Percentiles rank a stretch among this genome's conserved stretches.
phyloP scores from a whole-genome alignment of 2,329 filamentous ascomycete species.

The Macrophomina pseudophaseolina region DNA sequence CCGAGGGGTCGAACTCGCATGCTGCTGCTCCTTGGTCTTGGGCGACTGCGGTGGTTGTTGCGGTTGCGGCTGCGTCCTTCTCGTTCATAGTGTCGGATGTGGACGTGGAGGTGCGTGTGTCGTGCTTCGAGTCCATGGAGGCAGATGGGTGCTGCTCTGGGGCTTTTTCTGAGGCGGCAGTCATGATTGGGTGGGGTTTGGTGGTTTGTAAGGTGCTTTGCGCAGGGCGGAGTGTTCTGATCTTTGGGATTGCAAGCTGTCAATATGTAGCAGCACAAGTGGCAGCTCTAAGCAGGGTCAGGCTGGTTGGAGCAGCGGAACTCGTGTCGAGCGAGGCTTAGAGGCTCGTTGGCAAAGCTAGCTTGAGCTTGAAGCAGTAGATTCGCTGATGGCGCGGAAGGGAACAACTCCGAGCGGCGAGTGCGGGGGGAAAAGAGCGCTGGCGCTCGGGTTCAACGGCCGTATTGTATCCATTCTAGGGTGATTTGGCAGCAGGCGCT shows the following conservation, averaged over 20 bases:
- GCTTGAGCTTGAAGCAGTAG: slow-evolving; percentile 14
- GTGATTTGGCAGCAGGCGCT: slow-evolving; percentile 9
- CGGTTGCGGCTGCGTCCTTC: not conserved
- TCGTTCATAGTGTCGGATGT: not conserved
- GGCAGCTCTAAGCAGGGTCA: not conserved
- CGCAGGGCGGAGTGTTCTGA: not conserved
- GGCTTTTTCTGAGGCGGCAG: not conserved
- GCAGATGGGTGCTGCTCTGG: not conserved
- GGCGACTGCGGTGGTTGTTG: not conserved
- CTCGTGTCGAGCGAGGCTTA: slow-evolving; percentile 18
- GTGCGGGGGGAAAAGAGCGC: not conserved
- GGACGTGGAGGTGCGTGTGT: not conserved
- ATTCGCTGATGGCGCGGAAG: slow-evolving; percentile 22
- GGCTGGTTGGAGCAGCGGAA: not conserved
- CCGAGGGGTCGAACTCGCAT: slow-evolving; percentile 32
- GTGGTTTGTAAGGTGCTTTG: not conserved
- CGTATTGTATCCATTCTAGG: slow-evolving; percentile 3
- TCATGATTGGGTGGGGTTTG: not conserved
- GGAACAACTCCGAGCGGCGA: slow-evolving; percentile 6
- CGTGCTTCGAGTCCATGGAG: not conserved
- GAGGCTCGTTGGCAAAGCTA: slow-evolving; percentile 7
- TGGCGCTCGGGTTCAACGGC: slow-evolving; percentile 8
- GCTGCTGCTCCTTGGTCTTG: not conserved
- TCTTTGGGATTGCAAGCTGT: not conserved
- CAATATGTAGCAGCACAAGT: not conserved